Evolutionary conservation across 345 rosid species (phyloP), one percentile per base, ranked within the genome.

Genomic region (Microcos paniculata): DNA sequence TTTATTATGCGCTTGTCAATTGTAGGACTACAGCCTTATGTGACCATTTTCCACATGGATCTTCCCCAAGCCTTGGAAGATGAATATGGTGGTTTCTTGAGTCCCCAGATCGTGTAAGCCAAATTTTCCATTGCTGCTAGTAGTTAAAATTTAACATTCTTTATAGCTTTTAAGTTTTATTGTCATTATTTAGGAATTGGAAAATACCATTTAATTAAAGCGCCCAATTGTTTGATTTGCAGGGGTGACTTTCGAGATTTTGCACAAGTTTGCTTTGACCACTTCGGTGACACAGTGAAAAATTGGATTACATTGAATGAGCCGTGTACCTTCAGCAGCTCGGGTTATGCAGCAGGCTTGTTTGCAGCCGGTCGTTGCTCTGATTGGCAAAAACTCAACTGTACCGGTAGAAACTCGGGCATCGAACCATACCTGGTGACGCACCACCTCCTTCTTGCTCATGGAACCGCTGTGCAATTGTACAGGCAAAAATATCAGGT

Each of bases 31-130:
- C 74, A 83, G 45, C 90, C 90, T 35, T 81, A 79, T 71, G 81
- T 59, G 26, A 87, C 88, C 0, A 16, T 87, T 0, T 81, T 83
- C 56, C 90, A 87, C 30, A 83, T 85, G 88, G 90, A 87, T 72
- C 78, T 83, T 76, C 90, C 90, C 12, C 88, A 82, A 70, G 82
- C 62, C 5, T 84, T 87, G n/a, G 85, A 87, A 81, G 84, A 84
- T 72, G 84, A 87, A 45, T 87, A 87, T 26, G 88, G 86, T 14
- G 88, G 90, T 26, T 82, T 87, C 55, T 82, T 82, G 49, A 85
- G 84, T 16, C 61, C 75, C 3, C 71, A 53, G 9, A 78, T 85
- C 61, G 85, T 84, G 88, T 82, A 82, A 84, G 82, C 64, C 35
- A 53, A 59, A 30, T 30, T 8, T 15, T 28, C 3, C 40, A n/a